Conservation (phyloP, 345 rosid species). For the Microcos paniculata region DNA sequence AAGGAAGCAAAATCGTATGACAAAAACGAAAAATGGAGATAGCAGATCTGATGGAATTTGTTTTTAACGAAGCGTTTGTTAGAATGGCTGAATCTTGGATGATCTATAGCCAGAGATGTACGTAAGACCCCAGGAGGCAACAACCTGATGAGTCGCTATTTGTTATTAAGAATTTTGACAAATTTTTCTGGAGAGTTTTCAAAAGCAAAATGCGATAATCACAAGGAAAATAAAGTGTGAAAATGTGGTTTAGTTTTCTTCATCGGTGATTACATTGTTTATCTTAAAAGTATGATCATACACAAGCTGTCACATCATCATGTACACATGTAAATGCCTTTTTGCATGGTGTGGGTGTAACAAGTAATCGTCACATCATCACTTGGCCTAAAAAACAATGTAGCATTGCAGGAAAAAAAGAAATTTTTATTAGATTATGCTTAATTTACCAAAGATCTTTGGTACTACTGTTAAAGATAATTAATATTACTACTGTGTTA, state of each 20-base stretch:
- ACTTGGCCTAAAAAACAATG: neutral
- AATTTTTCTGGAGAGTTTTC: neutral
- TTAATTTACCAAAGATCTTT: too few species aligned
- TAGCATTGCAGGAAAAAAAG: neutral
- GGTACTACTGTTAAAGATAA: too few species aligned
- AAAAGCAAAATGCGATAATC: neutral
- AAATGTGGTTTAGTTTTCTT: neutral
- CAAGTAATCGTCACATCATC: neutral
- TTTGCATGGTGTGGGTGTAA: neutral
- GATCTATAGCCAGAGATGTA: too few species aligned
- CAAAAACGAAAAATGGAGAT: neutral
- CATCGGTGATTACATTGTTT: neutral
- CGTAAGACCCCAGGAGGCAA: neutral
- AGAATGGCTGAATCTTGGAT: too few species aligned
- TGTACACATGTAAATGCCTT: neutral
- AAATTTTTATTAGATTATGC: neutral
- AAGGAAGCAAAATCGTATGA: neutral
- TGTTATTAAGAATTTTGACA: neutral
- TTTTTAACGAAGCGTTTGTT: neutral
- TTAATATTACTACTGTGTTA: too few species aligned
- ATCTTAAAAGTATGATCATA: neutral
- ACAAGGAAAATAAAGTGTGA: neutral
- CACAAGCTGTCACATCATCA: constrained; percentile 6
- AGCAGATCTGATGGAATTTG: neutral
- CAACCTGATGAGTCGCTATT: neutral